These are phyloP conservation scores for Hemileccinum rubropunctum DNA, from an alignment of 768 basidiomycete genomes.

Conservation along the genomic window DNA sequence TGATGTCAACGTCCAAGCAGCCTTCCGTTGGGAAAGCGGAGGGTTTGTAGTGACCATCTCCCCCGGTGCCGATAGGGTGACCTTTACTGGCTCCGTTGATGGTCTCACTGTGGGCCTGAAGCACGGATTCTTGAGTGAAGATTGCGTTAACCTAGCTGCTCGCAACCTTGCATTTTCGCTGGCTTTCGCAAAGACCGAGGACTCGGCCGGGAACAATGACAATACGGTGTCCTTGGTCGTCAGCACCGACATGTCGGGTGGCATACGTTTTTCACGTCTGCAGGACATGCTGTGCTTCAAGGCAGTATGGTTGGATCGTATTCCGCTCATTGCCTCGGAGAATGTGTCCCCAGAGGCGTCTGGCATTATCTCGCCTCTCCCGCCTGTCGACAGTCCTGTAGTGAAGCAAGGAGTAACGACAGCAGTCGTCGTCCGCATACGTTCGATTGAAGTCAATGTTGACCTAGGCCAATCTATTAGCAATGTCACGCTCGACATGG, in stretches of 20 bases:
- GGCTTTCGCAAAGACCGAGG: conserved; percentile 55
- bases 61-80: conserved; percentile 67
- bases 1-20: conserved; percentile 89
- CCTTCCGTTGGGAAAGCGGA: conserved; percentile 90
- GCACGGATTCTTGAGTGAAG: conserved; percentile 83
- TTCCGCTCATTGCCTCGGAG: conserved; percentile 65
- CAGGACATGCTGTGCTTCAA: conserved; percentile 95
- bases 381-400: conserved; percentile 9
- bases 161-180: conserved; percentile 80
- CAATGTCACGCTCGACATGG: conserved; percentile 60
- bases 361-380: conserved; percentile 15
- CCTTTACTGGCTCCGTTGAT: conserved; percentile 76
- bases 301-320: conserved; percentile 89
- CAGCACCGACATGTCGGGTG: conserved; percentile 83
- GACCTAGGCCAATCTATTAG: conserved; percentile 89
- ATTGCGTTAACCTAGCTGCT: conserved; percentile 76
- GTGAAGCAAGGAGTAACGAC: conserved; percentile 52
- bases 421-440: conserved; percentile 64
- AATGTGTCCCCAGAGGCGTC: conserved; percentile 19
- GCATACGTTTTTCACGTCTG: conserved; percentile 77
- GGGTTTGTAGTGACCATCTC: conserved; percentile 81
- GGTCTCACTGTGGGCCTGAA: conserved; percentile 80
- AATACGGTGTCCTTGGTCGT: conserved; percentile 70
- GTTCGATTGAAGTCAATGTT: conserved; percentile 68
- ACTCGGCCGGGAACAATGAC: conserved; percentile 32